A percentile compares a stretch with the other conserved stretches of the same genome.
Conservation (phyloP, 2,329 filamentous ascomycete genomes). For the Xylariales sp. region DNA sequence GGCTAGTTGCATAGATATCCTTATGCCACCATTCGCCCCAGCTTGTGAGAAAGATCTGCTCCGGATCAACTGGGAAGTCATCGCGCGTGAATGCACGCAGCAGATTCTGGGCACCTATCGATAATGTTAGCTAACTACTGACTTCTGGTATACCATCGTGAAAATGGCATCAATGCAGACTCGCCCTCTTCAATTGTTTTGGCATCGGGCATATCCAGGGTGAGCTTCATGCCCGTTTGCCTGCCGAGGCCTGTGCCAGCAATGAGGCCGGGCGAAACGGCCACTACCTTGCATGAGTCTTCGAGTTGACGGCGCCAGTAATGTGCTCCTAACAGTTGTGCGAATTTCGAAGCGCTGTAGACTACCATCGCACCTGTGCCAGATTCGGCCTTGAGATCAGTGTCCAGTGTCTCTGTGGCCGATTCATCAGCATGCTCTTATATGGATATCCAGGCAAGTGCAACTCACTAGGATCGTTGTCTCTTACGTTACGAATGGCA, state of each 20-base stretch:
- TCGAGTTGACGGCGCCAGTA: slow-evolving; percentile 52
- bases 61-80: slow-evolving; percentile 45
- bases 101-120: slow-evolving; percentile 39
- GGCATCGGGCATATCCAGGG: slow-evolving; percentile 37
- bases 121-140: not conserved
- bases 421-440: too few relatives aligned
- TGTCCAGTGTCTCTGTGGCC: slow-evolving; percentile 13
- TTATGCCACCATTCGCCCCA: slow-evolving; percentile 54
- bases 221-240: slow-evolving; percentile 23
- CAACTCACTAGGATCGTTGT: slow-evolving; percentile 31
- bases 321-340: slow-evolving; percentile 45
- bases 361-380: slow-evolving; percentile 23
- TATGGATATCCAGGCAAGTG: too few relatives aligned
- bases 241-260: slow-evolving; percentile 40
- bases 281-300: slow-evolving; percentile 40
- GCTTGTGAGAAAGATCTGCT: slow-evolving; percentile 50
- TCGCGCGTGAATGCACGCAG: slow-evolving; percentile 37
- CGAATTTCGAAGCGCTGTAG: slow-evolving; percentile 45
- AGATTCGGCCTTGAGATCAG: slow-evolving; percentile 29
- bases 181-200: slow-evolving; percentile 43
- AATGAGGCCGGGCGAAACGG: slow-evolving; percentile 49
- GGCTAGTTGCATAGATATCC: slow-evolving; percentile 32
- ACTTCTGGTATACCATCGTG: not conserved
- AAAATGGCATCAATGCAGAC: slow-evolving; percentile 3
- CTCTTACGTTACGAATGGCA: slow-evolving; percentile 35